Conservation (phyloP, 495 filamentous ascomycete species). For the Chaetomium cochliodes region DNA sequence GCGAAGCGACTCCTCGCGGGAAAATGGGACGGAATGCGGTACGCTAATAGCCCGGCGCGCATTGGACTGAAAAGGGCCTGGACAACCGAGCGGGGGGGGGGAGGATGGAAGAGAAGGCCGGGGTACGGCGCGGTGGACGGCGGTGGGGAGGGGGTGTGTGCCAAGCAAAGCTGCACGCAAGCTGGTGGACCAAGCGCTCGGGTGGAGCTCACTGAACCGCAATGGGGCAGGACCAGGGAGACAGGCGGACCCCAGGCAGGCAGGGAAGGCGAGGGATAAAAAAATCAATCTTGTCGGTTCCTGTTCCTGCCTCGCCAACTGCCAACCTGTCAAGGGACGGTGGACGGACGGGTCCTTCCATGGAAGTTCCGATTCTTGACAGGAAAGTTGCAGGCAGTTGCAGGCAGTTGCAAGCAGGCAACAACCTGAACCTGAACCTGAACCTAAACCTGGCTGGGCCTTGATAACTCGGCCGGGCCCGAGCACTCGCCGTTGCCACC, state of each 20-base stretch:
- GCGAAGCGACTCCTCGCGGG: slow-evolving; percentile 31
- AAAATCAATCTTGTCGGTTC: slow-evolving; percentile 22
- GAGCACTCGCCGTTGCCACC: background rate
- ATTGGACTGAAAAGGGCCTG: slow-evolving; percentile 33
- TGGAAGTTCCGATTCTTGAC: background rate
- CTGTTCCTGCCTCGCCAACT: slow-evolving; percentile 2
- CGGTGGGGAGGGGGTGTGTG: slow-evolving; percentile 30
- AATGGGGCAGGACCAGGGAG: background rate
- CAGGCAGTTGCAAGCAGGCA: background rate
- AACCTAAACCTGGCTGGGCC: no score
- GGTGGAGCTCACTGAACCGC: slow-evolving; percentile 29
- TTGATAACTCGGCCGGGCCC: slow-evolving; percentile 5
- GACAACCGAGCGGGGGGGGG: slow-evolving; percentile 24
- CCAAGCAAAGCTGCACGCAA: slow-evolving; percentile 34
- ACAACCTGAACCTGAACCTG: background rate
- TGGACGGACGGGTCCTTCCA: background rate
- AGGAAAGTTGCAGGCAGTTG: background rate
- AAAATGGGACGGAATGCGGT: slow-evolving; percentile 34
- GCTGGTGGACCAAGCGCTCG: slow-evolving; percentile 41
- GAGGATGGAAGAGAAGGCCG: slow-evolving; percentile 5
- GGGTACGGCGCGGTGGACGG: slow-evolving; percentile 22
- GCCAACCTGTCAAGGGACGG: background rate
- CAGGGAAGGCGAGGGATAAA: slow-evolving; percentile 20
- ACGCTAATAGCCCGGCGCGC: slow-evolving; percentile 28
- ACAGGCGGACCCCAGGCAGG: slow-evolving; percentile 5